Evolutionary conservation across 306 rosid species (phyloP).

Genomic region (Vachellia collinsii): DNA sequence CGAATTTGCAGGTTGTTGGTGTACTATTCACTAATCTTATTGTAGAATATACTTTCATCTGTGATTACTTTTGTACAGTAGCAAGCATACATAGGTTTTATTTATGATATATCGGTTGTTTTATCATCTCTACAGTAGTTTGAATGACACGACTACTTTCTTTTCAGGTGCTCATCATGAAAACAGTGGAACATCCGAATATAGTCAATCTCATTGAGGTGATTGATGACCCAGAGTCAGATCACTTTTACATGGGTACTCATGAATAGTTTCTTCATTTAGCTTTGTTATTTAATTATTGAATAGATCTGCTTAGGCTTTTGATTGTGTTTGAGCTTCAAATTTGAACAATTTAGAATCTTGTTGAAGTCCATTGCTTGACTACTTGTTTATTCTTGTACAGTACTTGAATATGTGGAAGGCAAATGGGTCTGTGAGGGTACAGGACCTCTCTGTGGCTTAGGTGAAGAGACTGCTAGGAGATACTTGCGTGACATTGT

Average conservation of each 20-base stretch:
- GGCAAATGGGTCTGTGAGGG: conserved; percentile 97
- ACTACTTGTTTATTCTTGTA: conserved; percentile 32
- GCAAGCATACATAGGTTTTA: background rate
- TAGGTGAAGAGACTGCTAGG: conserved; percentile 80
- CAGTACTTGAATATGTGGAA: conserved; percentile 97
- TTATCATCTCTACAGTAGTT: conserved; percentile 12
- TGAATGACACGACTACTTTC: conserved; percentile 17
- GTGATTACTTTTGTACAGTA: conserved; percentile 27
- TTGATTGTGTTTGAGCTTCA: conserved; percentile 15
- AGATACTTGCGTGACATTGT: conserved; percentile 89
- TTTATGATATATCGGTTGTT: conserved; percentile 30
- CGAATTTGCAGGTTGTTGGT: conserved; percentile 26
- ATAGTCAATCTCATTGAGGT: conserved; percentile 97
- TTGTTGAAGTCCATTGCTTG: conserved; percentile 14
- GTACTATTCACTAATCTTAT: background rate
- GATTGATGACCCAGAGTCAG: conserved; percentile 89
- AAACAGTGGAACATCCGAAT: conserved; percentile 92
- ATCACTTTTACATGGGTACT: conserved; percentile 93
- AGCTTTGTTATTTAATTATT: conserved; percentile 30
- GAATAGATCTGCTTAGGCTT: conserved; percentile 8
- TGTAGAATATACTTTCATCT: conserved; percentile 11
- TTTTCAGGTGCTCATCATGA: conserved; percentile 88
- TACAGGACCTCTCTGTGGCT: conserved; percentile 64
- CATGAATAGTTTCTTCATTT: conserved; percentile 30
- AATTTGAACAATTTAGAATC: conserved; percentile 15